Percentiles rank a stretch among this genome's conserved stretches.
These are phyloP conservation scores for Thalassiosira profunda DNA, from an alignment of 108 stramenopile species.

Conservation along the genomic window DNA sequence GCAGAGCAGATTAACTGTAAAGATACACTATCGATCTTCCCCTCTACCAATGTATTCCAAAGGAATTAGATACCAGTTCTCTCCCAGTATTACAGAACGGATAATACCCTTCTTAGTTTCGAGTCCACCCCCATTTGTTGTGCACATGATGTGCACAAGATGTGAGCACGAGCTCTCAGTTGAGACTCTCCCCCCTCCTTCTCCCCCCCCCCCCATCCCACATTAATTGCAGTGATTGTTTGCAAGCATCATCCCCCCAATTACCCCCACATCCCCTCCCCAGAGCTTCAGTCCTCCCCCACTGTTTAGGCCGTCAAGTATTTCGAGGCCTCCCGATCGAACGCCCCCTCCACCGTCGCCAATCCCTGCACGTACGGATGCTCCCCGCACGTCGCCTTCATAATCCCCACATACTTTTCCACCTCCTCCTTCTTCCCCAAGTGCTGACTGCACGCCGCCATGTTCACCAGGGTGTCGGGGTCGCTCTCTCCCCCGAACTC, in stretches of 20 bases:
- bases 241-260: too few relatives aligned
- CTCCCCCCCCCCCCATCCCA: too few relatives aligned
- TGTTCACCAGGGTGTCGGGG: constrained; percentile 93
- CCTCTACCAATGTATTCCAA: too few relatives aligned
- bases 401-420: constrained; percentile 42
- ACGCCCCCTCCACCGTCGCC: constrained; percentile 79
- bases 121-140: too few relatives aligned
- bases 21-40: neutral
- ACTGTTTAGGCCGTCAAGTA: constrained; percentile 39
- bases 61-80: too few relatives aligned
- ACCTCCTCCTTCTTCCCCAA: constrained; percentile 68
- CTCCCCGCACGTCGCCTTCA: constrained; percentile 61
- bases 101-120: too few relatives aligned
- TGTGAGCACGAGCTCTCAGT: too few relatives aligned
- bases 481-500: constrained; percentile 65
- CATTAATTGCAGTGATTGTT: too few relatives aligned
- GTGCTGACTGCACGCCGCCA: constrained; percentile 88
- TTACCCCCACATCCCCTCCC: too few relatives aligned
- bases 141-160: too few relatives aligned
- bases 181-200: too few relatives aligned
- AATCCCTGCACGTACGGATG: constrained; percentile 78
- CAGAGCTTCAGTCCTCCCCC: neutral
- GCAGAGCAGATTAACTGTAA: neutral
- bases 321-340: constrained; percentile 88
- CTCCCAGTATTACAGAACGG: too few relatives aligned